These are phyloP conservation scores for Globisporangium perplexum DNA, from an alignment of 352 stramenopile genomes.

Conservation along the genomic window DNA sequence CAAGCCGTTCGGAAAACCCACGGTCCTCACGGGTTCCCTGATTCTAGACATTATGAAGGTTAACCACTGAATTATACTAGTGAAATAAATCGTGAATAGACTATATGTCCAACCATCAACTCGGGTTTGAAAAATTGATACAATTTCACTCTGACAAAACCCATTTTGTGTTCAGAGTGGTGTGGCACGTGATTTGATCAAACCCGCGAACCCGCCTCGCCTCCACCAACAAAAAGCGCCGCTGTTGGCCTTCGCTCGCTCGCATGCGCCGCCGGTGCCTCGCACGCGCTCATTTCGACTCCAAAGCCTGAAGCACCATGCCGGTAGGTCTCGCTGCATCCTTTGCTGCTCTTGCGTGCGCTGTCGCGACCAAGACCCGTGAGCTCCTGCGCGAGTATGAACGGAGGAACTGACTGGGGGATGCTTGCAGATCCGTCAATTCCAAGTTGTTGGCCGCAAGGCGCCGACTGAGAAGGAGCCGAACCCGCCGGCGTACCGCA, in stretches of 20 bases:
- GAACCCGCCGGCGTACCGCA: slow-evolving; percentile 98
- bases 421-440: slow-evolving; percentile 94
- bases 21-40: no score
- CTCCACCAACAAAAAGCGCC: background rate
- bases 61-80: no score
- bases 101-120: background rate
- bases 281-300: slow-evolving; percentile 13
- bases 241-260: no score
- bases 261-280: no score
- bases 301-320: slow-evolving; percentile 19
- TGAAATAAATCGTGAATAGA: background rate
- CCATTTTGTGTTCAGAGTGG: background rate
- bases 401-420: background rate
- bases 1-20: no score
- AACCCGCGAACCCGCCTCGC: background rate
- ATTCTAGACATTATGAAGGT: no score
- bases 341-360: background rate
- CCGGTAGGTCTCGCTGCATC: slow-evolving; percentile 6
- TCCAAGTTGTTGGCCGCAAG: slow-evolving; percentile 99
- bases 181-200: background rate
- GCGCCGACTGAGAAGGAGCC: slow-evolving; percentile 96
- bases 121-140: background rate
- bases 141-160: background rate
- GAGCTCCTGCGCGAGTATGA: no score
- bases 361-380: no score